Evolutionary conservation across 306 rosid species (phyloP).

Genomic region (Cicer judaicum): DNA sequence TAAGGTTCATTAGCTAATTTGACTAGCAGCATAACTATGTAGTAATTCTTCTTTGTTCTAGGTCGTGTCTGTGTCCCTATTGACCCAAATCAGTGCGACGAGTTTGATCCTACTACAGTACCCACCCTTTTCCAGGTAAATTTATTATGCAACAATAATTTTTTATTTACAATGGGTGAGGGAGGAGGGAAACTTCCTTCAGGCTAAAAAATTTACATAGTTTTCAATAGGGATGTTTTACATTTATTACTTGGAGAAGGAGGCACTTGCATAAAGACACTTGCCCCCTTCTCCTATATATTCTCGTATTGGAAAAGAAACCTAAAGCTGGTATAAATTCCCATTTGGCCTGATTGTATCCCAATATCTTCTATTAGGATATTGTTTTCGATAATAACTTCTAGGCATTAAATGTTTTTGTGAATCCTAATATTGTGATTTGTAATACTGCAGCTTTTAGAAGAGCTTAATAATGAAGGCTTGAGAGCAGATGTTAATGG

Average conservation of each 20-base stretch:
- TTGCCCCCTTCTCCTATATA: background rate
- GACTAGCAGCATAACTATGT: conserved; percentile 1
- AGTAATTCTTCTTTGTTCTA: background rate
- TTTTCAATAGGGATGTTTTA: background rate
- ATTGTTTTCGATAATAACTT: conserved; percentile 15
- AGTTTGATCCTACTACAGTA: background rate
- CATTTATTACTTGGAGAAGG: background rate
- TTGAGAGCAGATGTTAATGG: conserved; percentile 59
- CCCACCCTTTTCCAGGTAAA: conserved; percentile 55
- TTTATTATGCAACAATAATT: conserved; percentile 22
- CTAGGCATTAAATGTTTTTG: conserved; percentile 18
- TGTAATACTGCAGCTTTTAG: conserved; percentile 63
- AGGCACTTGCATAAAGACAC: conserved; percentile 1
- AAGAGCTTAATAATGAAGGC: conserved; percentile 68
- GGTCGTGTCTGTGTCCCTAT: background rate
- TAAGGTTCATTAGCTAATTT: background rate
- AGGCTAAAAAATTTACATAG: conserved; percentile 9
- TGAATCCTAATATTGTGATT: conserved; percentile 29
- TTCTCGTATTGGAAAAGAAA: background rate
- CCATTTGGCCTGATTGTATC: background rate
- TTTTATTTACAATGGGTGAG: conserved; percentile 9
- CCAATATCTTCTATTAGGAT: conserved; percentile 1
- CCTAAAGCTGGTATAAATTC: conserved; percentile 3
- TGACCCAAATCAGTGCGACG: background rate
- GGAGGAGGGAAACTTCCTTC: background rate